Conservation (phyloP, 2,329 filamentous ascomycete genomes). For the Penicillium hesseltinei region DNA sequence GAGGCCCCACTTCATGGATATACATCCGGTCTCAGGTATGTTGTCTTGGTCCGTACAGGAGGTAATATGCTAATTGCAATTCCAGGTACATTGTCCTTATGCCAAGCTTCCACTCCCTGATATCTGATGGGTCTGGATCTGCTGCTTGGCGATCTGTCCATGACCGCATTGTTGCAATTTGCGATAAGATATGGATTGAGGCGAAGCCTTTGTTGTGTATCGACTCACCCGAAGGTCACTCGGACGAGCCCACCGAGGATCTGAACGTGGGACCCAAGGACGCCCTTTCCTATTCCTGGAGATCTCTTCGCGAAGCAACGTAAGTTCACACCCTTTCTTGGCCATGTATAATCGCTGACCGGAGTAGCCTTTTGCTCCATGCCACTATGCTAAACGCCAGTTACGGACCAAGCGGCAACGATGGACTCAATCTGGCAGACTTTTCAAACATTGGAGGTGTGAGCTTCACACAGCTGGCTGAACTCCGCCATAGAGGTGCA, state of each 20-base stretch:
- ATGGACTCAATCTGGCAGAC: slow-evolving; percentile 53
- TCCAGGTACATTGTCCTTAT: slow-evolving; percentile 51
- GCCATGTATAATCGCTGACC: slow-evolving; percentile 18
- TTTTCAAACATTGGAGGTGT: slow-evolving; percentile 69
- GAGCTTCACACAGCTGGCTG: slow-evolving; percentile 78
- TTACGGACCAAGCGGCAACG: slow-evolving; percentile 44
- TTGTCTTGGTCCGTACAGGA: neutral
- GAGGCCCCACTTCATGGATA: slow-evolving; percentile 67
- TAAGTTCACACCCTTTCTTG: slow-evolving; percentile 38
- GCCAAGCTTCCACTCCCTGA: slow-evolving; percentile 35
- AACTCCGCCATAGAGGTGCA: slow-evolving; percentile 82
- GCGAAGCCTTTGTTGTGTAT: slow-evolving; percentile 81
- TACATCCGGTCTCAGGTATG: slow-evolving; percentile 64
- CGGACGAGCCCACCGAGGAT: slow-evolving; percentile 60
- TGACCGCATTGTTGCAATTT: slow-evolving; percentile 57
- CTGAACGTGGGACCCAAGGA: slow-evolving; percentile 78
- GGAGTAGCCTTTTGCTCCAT: slow-evolving; percentile 67
- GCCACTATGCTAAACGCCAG: slow-evolving; percentile 57
- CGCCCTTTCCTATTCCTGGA: slow-evolving; percentile 89
- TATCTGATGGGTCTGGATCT: slow-evolving; percentile 27
- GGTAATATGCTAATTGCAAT: neutral
- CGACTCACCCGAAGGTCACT: slow-evolving; percentile 88
- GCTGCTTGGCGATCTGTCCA: slow-evolving; percentile 36
- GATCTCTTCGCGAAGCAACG: slow-evolving; percentile 93
- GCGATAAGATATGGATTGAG: slow-evolving; percentile 70